Evolutionary conservation across 441 rosid genomes (phyloP), one percentile per base, ranked within the genome.

Genomic region (Syzygium syzygioides): DNA sequence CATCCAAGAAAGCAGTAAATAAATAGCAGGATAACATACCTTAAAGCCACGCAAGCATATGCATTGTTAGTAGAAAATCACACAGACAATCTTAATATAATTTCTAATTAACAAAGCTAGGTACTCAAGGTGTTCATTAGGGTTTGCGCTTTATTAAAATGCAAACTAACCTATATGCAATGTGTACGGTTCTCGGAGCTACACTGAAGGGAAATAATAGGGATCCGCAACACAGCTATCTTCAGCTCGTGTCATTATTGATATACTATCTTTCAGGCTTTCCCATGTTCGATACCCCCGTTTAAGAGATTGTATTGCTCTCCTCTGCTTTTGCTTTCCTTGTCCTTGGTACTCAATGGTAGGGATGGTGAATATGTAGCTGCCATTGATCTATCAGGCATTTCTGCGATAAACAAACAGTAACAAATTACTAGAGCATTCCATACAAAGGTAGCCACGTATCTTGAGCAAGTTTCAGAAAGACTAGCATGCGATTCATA

Each of bases 191-290:
- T 76, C 23, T 76, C 26, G 7, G 18, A 45, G 52, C 41, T 76
- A 76, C 83, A 41, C 71, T 41, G 4, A 76, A 76, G 52, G 80
- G n/a, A 76, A 76, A 76, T 76, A 76, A 76, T 45, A 17, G 5
- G n/a, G 80, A 76, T 76, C 79, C 53, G 90, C 93, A 90, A 90
- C 94, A 91, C 56, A 90, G 91, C 95, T 92, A 93, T 93, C 96
- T 91, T 94, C 95, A 91, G 93, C 93, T 87, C 50, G 59, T 87
- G 91, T 92, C 86, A 89, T 86, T 66, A 79, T 86, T 89, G 87
- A 91, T 85, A 66, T 91, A 88, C 89, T 89, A 86, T 87, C 88
- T 57, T 89, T 90, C 76, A 48, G 86, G 32, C 90, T 88, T 86
- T 80, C 85, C 89, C 85, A 66, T 80, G 85, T 88, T 55, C 23